phyloP scores from a whole-genome alignment of 177 flowering plant genomes.

The Vitis hybrid region DNA sequence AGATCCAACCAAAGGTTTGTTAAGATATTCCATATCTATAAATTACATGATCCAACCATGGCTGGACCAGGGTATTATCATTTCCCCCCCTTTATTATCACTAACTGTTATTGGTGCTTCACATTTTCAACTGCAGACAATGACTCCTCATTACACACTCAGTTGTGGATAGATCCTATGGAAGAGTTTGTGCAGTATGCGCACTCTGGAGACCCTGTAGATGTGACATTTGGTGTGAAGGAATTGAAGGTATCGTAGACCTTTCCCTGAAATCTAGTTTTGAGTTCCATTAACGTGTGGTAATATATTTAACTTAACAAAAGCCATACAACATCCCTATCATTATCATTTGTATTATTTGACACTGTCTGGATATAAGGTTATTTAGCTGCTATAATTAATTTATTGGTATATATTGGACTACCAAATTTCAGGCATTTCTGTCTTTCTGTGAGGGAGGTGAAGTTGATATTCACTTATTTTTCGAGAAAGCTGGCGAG shows the following conservation, averaged over 20 bases:
- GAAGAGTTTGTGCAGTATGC: slow-evolving; percentile 91
- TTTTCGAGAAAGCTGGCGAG: slow-evolving; percentile 96
- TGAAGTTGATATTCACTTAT: slow-evolving; percentile 88
- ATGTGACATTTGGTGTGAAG: slow-evolving; percentile 89
- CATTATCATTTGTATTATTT: not conserved
- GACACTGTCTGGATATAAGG: not conserved
- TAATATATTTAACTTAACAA: not conserved
- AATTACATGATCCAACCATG: no score
- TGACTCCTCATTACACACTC: slow-evolving; percentile 84
- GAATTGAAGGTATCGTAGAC: slow-evolving; percentile 69
- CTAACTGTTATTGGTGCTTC: slow-evolving; percentile 4
- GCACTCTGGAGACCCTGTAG: slow-evolving; percentile 85
- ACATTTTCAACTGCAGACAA: slow-evolving; percentile 48
- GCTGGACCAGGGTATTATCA: not conserved
- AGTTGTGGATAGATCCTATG: slow-evolving; percentile 92
- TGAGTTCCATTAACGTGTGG: not conserved
- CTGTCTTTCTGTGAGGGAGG: slow-evolving; percentile 91
- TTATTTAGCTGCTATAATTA: not conserved
- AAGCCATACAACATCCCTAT: not conserved
- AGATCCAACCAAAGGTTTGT: slow-evolving; percentile 89
- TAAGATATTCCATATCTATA: not conserved
- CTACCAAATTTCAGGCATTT: slow-evolving; percentile 72
- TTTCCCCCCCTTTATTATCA: not conserved
- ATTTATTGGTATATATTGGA: not conserved
- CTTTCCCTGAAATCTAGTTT: not conserved